Percentiles rank a stretch among this genome's conserved stretches.
Evolutionary conservation across 192 early-diverging fungal species (phyloP).

Genomic region (Coemansia nantahalensis): DNA sequence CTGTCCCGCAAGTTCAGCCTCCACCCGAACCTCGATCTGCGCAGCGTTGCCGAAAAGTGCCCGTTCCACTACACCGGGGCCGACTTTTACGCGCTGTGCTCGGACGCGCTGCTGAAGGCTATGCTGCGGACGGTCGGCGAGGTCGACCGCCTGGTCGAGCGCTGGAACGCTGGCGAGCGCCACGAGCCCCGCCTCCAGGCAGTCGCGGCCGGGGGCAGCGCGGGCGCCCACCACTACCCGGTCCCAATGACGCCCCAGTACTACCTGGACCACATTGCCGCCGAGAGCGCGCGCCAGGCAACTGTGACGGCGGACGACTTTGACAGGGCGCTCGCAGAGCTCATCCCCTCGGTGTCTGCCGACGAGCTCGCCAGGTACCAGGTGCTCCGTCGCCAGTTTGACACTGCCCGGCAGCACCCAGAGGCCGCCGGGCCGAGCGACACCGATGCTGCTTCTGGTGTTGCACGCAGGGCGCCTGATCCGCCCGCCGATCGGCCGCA

Average conservation of each 20-base stretch:
- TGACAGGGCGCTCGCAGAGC: conserved; percentile 71
- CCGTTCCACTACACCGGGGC: conserved; percentile 96
- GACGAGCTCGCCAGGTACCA: conserved; percentile 87
- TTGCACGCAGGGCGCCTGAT: too few relatives aligned
- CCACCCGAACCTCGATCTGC: conserved; percentile 71
- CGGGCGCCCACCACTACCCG: conserved; percentile 46
- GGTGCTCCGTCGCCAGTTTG: conserved; percentile 79
- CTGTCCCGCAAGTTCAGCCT: conserved; percentile 96
- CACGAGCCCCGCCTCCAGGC: conserved; percentile 2
- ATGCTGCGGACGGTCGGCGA: conserved; percentile 83
- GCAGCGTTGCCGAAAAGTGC: conserved; percentile 72
- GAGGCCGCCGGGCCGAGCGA: too few relatives aligned
- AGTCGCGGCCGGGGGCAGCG: conserved; percentile 25
- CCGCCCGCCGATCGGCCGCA: too few relatives aligned
- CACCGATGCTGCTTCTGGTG: too few relatives aligned
- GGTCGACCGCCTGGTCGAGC: conserved; percentile 58
- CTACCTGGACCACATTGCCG: conserved; percentile 82
- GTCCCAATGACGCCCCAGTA: conserved; percentile 81
- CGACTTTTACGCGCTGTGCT: conserved; percentile 97
- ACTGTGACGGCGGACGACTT: conserved; percentile 85
- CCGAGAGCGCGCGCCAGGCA: conserved; percentile 69
- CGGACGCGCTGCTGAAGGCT: conserved; percentile 96
- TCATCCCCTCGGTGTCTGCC: conserved; percentile 85
- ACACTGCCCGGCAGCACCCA: conserved; percentile 49
- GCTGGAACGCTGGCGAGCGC: conserved; percentile 29